Evolutionary conservation across 1,284 basidiomycete genomes (phyloP).

Genomic region (Neolentinus lepideus): DNA sequence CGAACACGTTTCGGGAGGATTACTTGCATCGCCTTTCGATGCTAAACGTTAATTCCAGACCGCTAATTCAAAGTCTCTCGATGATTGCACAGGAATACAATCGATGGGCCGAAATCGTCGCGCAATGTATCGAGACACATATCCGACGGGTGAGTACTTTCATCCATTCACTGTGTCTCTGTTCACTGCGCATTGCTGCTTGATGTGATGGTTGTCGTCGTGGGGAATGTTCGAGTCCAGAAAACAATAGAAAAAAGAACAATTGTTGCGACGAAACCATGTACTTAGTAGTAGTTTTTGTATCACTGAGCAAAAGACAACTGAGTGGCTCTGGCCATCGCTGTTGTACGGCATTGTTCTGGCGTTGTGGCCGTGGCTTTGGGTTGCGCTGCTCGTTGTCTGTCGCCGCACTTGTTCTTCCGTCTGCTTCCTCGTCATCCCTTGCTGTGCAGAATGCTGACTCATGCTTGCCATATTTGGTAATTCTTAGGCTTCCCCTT

Average conservation of each 20-base stretch:
- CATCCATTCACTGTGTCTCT: conserved; percentile 9
- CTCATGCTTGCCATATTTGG: conserved; percentile 39
- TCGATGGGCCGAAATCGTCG: conserved; percentile 76
- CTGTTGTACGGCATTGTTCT: conserved; percentile 3
- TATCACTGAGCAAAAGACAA: conserved; percentile 19
- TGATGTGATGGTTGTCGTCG: not conserved
- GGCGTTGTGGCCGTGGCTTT: not conserved
- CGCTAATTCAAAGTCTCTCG: conserved; percentile 93
- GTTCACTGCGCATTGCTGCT: not conserved
- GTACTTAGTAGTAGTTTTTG: conserved; percentile 15
- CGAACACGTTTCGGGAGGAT: conserved; percentile 76
- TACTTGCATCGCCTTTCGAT: conserved; percentile 73
- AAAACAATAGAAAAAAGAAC: conserved; percentile 2
- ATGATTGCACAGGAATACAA: conserved; percentile 87
- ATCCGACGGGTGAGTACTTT: conserved; percentile 76
- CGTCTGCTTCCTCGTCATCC: conserved; percentile 14
- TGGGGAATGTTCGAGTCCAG: not conserved
- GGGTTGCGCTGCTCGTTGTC: conserved; percentile 1
- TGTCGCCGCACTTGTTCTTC: conserved; percentile 4
- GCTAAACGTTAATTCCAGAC: conserved; percentile 93
- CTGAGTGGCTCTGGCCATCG: conserved; percentile 7
- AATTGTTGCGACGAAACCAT: conserved; percentile 8
- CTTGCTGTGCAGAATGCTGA: conserved; percentile 50
- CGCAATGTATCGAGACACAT: conserved; percentile 83
- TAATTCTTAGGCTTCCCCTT: conserved; percentile 69